Percentiles rank a stretch among this genome's conserved stretches.
phyloP scores from a whole-genome alignment of 345 rosid genomes.

The Anacardium occidentale region DNA sequence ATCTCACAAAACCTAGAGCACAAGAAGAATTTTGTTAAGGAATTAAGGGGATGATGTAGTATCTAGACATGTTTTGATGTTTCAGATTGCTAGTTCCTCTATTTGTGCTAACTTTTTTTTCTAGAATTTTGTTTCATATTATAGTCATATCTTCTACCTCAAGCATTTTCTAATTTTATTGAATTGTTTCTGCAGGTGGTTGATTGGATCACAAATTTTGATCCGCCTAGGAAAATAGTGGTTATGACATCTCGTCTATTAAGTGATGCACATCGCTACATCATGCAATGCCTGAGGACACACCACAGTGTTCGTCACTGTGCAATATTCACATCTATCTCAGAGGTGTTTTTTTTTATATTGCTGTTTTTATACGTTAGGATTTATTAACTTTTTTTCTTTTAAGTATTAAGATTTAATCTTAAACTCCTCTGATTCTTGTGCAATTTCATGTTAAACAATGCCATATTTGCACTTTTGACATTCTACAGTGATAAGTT shows the following conservation, averaged over 20 bases:
- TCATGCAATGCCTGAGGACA: conserved; percentile 69
- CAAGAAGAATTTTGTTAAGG: neutral
- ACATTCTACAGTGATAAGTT: neutral
- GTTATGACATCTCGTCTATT: conserved; percentile 78
- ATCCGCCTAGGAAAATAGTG: conserved; percentile 49
- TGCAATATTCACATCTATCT: conserved; percentile 71
- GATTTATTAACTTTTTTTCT: conserved; percentile 13
- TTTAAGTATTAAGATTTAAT: neutral
- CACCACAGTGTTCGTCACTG: conserved; percentile 53
- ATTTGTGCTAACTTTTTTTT: neutral
- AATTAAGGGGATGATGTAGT: neutral
- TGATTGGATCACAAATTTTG: conserved; percentile 64
- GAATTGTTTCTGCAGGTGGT: conserved; percentile 47
- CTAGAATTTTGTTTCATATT: neutral
- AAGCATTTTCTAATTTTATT: conserved; percentile 12
- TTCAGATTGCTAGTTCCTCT: neutral
- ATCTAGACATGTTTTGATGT: neutral
- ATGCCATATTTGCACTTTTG: neutral
- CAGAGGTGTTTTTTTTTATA: conserved; percentile 64
- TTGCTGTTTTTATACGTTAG: conserved; percentile 12
- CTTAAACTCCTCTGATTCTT: neutral
- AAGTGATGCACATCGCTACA: conserved; percentile 92
- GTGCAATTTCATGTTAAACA: neutral
- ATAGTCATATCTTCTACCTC: conserved; percentile 9
- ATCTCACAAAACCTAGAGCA: neutral